Conservation (phyloP, 2,329 filamentous ascomycete species). For the Ophiostoma sp. region DNA sequence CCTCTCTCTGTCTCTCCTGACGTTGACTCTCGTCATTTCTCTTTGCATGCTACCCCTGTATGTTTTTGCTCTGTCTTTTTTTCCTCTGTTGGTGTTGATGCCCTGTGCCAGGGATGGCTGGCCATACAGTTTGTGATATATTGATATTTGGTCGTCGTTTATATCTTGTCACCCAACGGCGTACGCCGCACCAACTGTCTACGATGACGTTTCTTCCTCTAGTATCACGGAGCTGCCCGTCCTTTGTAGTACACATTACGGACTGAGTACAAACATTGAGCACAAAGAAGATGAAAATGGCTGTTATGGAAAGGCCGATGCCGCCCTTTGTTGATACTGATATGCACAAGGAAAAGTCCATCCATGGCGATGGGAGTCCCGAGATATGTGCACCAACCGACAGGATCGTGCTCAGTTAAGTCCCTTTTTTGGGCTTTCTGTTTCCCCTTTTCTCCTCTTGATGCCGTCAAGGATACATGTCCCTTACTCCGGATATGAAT, state of each 20-base stretch:
- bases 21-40: neutral
- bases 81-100: neutral
- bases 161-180: neutral
- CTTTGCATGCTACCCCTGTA: neutral
- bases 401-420: neutral
- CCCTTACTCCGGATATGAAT: neutral
- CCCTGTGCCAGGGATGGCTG: neutral
- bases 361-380: neutral
- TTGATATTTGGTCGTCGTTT: neutral
- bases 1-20: neutral
- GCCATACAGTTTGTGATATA: neutral
- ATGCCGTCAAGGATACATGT: neutral
- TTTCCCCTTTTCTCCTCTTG: neutral
- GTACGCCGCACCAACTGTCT: neutral
- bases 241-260: neutral
- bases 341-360: neutral
- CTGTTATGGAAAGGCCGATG: neutral
- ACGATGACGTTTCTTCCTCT: neutral
- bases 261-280: neutral
- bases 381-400: neutral
- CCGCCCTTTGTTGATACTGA: neutral
- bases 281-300: neutral
- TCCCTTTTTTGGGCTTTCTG: neutral
- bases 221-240: neutral
- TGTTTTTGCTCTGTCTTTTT: neutral